Percentiles rank a stretch among this genome's conserved stretches.
Conservation (phyloP, 495 filamentous ascomycete species). For the Aspergillus carlsbadensis region DNA sequence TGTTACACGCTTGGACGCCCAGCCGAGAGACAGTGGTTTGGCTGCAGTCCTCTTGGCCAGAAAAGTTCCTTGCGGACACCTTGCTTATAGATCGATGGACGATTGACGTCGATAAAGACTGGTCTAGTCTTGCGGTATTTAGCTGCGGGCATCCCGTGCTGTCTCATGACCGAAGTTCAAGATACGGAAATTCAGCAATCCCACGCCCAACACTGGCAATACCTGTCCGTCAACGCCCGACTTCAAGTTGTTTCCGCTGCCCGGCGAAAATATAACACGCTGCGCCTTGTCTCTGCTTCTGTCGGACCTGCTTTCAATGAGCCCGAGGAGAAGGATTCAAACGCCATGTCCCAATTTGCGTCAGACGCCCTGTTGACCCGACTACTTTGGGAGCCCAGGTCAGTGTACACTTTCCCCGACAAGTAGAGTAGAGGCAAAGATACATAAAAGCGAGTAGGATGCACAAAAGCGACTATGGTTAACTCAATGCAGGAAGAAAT, state of each 20-base stretch:
- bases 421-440: not conserved
- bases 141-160: not conserved
- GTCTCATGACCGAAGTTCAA: not conserved
- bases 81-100: constrained; percentile 2
- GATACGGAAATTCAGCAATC: constrained; percentile 8
- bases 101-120: not conserved
- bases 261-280: not conserved
- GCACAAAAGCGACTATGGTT: not conserved
- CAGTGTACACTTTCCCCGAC: constrained; percentile 16
- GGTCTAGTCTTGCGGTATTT: not conserved
- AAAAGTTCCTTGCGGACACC: constrained; percentile 5
- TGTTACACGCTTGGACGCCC: not conserved
- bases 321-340: not conserved
- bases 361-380: constrained; percentile 28
- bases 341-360: constrained; percentile 18
- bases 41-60: not conserved
- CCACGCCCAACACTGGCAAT: not conserved
- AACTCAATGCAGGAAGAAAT: constrained; percentile 10
- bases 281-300: not conserved
- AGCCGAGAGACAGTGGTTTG: not conserved
- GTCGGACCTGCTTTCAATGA: constrained; percentile 9
- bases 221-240: not conserved
- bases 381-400: constrained; percentile 40
- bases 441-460: not conserved
- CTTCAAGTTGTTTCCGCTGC: not conserved